Percentiles rank a stretch among this genome's conserved stretches.
Conservation (phyloP, 164 flowering plant genomes). For the Tinospora cordifolia region DNA sequence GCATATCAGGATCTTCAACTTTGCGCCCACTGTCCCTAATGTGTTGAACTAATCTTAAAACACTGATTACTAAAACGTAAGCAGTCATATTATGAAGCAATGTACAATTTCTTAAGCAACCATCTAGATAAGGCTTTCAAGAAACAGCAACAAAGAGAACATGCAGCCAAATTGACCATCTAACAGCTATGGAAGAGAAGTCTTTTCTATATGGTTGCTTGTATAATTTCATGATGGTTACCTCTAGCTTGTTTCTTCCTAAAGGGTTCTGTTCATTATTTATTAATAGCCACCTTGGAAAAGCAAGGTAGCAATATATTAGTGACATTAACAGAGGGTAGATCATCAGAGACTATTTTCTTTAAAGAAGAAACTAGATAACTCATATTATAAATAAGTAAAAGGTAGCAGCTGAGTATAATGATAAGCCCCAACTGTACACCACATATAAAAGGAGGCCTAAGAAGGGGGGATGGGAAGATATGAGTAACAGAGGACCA, state of each 20-base stretch:
- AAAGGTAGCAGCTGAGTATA: no score
- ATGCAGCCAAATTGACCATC: neutral
- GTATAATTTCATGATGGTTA: no score
- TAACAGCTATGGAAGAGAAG: neutral
- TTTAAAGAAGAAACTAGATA: no score
- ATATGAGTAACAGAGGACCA: no score
- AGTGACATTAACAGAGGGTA: neutral
- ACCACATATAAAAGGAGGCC: no score
- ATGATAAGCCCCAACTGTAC: no score
- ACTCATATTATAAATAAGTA: no score
- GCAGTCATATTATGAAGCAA: neutral
- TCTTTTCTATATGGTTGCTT: neutral
- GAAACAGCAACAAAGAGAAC: neutral
- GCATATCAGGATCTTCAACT: slow-evolving; percentile 58
- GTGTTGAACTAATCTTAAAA: slow-evolving; percentile 10
- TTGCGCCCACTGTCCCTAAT: slow-evolving; percentile 73
- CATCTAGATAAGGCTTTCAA: neutral
- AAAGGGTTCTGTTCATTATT: no score
- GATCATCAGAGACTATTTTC: neutral
- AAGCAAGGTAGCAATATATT: neutral
- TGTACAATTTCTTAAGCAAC: neutral
- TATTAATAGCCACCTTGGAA: neutral
- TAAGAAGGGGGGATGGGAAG: no score
- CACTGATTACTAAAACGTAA: neutral
- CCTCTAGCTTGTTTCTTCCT: no score